Conservation (phyloP, 331 rosid genomes). For the Acacia pycnantha region DNA sequence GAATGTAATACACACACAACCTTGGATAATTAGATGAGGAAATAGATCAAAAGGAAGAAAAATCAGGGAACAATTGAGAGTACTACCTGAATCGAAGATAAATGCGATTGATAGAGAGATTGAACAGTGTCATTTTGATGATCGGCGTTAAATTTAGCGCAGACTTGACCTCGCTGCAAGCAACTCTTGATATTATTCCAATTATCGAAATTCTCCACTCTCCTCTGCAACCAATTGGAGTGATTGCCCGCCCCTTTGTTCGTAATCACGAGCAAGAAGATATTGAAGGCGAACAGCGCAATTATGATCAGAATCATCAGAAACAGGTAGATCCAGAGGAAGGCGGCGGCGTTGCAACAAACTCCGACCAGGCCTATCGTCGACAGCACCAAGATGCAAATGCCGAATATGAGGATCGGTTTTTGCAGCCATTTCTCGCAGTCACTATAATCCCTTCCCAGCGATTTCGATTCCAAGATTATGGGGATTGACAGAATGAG, state of each 20-base stretch:
- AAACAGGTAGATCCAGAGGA: conserved; percentile 79
- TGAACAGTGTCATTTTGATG: conserved; percentile 15
- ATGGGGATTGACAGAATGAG: conserved; percentile 74
- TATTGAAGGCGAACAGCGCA: conserved; percentile 54
- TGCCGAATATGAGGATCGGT: conserved; percentile 62
- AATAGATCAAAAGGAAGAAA: not conserved
- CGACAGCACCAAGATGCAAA: conserved; percentile 60
- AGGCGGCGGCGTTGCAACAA: conserved; percentile 67
- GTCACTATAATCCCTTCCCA: conserved; percentile 50
- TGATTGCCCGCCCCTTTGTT: conserved; percentile 85
- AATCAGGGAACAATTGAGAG: not conserved
- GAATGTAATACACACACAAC: no score
- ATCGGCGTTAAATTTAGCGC: conserved; percentile 32
- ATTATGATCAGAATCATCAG: conserved; percentile 79
- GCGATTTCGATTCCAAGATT: conserved; percentile 45
- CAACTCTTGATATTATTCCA: conserved; percentile 75
- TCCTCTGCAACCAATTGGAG: conserved; percentile 81
- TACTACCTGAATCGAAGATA: conserved; percentile 70
- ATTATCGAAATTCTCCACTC: conserved; percentile 45
- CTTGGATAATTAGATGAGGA: not conserved
- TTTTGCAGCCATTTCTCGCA: conserved; percentile 67
- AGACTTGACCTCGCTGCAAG: conserved; percentile 43
- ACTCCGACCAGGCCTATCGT: conserved; percentile 70
- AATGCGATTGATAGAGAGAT: conserved; percentile 36
- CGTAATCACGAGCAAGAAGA: conserved; percentile 72